Base-by-base conservation (phyloP, 2,329 filamentous ascomycete species). In the Tolypocladium ophioglossoides region DNA sequence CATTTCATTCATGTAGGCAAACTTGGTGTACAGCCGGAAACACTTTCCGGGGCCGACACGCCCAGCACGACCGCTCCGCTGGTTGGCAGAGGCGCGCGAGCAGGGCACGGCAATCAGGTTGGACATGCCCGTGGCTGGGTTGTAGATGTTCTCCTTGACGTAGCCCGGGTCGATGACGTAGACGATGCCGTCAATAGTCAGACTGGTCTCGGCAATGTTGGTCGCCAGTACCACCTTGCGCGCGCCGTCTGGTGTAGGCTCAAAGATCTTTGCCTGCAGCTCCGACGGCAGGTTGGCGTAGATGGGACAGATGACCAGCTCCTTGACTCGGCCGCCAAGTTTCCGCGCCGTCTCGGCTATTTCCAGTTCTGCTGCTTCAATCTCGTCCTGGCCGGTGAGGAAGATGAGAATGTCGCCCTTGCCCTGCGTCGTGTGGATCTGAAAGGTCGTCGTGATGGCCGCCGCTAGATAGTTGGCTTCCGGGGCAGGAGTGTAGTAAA, bases 161-260 rank as follows among this genome's bases (percentile, higher is more conserved):
- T 95, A 95, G 0, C 94, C 94, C 0, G 89, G 89, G 62, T 99
- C 94, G 56, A 97, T 95, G 38, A 97, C 94, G 67, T 95, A 96
- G 10, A 92, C 87, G 56, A 97, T 95, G 18, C 91, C 92, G 66
- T 97, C 91, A 55, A 99, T 96, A 0, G 94, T 99, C 64, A 99
- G 73, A 75, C 85, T 91, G 0, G 94, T 99, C 69, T 99, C 94
- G 2, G 94, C 94, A 68, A 99, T 97, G 66, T 99, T 99, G 2
- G 94, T 97, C 0, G 92, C 91, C 39, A 97, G 73, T 0, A 99
- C 90, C 0, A 97, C 90, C 67, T 97, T 99, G 32, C 94, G 82
- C 0, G 88, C 86, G 20, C 86, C 86, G 0, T 86, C 82, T 0
- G 94, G 92, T 0, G 92, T 95, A 0, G 91, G 91, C 63, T 96